Evolutionary conservation across 1,139 yeast genomes (phyloP), one percentile per base, ranked within the genome.

Genomic region (Candida pseudocylindracea): DNA sequence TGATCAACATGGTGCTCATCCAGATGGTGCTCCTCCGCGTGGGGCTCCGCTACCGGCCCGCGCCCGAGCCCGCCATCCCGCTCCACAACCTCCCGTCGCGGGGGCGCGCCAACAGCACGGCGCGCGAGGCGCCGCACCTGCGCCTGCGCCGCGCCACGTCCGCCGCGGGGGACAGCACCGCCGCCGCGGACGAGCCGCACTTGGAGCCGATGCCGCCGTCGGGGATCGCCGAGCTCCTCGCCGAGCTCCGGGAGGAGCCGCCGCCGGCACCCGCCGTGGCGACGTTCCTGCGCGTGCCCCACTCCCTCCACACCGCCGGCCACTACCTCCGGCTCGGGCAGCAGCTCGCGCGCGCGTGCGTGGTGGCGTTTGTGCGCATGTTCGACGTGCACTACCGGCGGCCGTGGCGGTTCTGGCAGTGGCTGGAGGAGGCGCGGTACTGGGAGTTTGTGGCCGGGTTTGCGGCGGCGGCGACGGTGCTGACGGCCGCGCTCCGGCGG

Each of bases 391-490:
- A 66, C 44, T 75, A 69, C 43, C 55, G 59, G 34, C 55, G 93
- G 38, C 74, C 85, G 1, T 61, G 57, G 34, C 51, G 60, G 29
- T 79, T 81, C 44, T 81, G 95, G 94, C 92, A 80, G 49, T 81
- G 94, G 94, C 59, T 64, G 38, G 59, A 68, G 7, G 65, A 70
- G 35, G 44, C 38, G 2, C 53, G 50, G 13, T 81, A 71, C 51
- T 79, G 93, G 93, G 58, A 53, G 41, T 80, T 74, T 45, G 44
- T 81, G 7, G 44, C 49, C 0, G 44, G 53, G n/a, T 74, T 76
- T 40, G 26, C 10, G 3, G 20, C 20, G 20, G 20, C 20, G 20
- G 20, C 20, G 20, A 42, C 67, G 1, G 42, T 48, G 0, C 33
- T 47, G 1, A 49, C 71, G 26, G 48, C 55, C 0, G 36, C 58